Evolutionary conservation across 2,329 filamentous ascomycete genomes (phyloP).

Genomic region (Ophiostoma tasmaniense): DNA sequence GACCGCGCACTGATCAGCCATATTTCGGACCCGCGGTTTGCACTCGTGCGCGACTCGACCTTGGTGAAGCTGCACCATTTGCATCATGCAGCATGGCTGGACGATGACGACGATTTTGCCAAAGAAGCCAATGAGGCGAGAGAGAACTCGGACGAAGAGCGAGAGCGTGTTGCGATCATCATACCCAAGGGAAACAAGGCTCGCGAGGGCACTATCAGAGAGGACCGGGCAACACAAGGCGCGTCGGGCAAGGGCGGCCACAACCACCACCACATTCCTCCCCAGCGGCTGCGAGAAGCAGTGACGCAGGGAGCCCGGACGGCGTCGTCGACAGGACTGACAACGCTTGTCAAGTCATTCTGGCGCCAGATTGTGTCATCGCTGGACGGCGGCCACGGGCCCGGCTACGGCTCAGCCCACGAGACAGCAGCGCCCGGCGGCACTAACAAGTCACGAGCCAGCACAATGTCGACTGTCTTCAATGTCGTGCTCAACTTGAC

Average conservation of each 20-base stretch:
- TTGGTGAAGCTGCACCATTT: slow-evolving; percentile 31
- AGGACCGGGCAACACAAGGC: not conserved
- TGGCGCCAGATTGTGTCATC: slow-evolving; percentile 39
- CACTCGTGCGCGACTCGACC: slow-evolving; percentile 60
- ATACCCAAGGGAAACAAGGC: not conserved
- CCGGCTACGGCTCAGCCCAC: slow-evolving; percentile 17
- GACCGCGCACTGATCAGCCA: slow-evolving; percentile 66
- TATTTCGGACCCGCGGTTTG: slow-evolving; percentile 76
- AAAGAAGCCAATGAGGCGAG: slow-evolving; percentile 9
- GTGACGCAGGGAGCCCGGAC: not conserved
- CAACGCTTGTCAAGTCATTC: slow-evolving; percentile 39
- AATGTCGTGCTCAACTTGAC: slow-evolving; percentile 31
- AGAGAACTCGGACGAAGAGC: not conserved
- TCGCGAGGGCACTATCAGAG: not conserved
- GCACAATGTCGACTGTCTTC: slow-evolving; percentile 17
- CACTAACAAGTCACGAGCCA: not conserved
- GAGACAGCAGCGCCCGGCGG: slow-evolving; percentile 16
- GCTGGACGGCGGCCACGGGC: slow-evolving; percentile 25
- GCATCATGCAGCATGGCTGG: slow-evolving; percentile 62
- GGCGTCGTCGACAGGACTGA: slow-evolving; percentile 24
- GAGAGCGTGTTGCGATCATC: not conserved
- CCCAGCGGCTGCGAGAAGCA: not conserved
- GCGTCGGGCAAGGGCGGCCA: not conserved
- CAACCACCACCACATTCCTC: slow-evolving; percentile 1
- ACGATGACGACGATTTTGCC: not conserved